Evolutionary conservation across 2,329 filamentous ascomycete species (phyloP).

Genomic region (Cladophialophora psammophila): DNA sequence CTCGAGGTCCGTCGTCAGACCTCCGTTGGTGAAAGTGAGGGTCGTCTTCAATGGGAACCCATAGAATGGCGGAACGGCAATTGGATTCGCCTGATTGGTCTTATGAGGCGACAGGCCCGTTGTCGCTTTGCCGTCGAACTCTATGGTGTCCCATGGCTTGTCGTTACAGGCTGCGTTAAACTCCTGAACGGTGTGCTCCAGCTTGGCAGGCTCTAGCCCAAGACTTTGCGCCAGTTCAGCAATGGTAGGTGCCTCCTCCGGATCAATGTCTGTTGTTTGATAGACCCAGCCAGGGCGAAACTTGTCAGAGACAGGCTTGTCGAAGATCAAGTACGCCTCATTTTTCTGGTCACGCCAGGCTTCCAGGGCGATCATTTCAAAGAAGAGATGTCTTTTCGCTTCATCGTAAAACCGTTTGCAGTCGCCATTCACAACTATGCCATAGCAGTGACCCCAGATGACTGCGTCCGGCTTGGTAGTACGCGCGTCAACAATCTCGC

Average conservation of each 20-base stretch:
- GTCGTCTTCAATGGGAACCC: conserved; percentile 39
- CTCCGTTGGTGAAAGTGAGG: conserved; percentile 48
- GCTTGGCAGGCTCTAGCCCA: conserved; percentile 45
- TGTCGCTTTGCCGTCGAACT: conserved; percentile 48
- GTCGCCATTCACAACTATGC: conserved; percentile 52
- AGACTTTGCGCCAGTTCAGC: conserved; percentile 50
- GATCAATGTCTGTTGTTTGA: conserved; percentile 52
- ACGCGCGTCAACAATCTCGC: conserved; percentile 52
- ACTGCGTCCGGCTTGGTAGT: conserved; percentile 52
- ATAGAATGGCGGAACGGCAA: conserved; percentile 48
- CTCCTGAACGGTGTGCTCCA: conserved; percentile 50
- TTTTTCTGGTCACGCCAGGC: conserved; percentile 52
- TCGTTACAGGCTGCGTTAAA: conserved; percentile 50
- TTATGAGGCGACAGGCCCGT: conserved; percentile 44
- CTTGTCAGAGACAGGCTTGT: conserved; percentile 50
- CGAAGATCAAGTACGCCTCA: conserved; percentile 52
- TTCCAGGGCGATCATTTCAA: conserved; percentile 53
- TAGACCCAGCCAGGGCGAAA: conserved; percentile 55
- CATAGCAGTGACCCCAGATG: conserved; percentile 53
- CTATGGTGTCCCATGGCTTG: conserved; percentile 52
- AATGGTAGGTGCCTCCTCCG: conserved; percentile 50
- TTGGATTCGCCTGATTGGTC: conserved; percentile 52
- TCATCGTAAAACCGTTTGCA: conserved; percentile 51
- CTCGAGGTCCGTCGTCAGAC: conserved; percentile 46
- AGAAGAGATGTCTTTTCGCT: conserved; percentile 51